Conservation (phyloP, 306 rosid species). For the Prunus davidiana region DNA sequence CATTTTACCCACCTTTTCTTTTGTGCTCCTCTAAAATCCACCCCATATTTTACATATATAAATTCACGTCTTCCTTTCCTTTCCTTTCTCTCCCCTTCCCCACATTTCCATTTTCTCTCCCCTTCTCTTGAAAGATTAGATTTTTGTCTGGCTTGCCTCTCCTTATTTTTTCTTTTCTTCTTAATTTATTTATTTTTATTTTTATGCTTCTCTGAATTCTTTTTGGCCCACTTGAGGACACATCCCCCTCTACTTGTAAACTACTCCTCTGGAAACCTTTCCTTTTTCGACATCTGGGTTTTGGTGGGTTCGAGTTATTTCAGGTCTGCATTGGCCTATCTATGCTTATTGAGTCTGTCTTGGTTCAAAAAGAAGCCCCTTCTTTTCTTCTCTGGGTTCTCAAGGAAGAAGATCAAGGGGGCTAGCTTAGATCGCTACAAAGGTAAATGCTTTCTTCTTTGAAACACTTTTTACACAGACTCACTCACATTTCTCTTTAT, state of each 20-base stretch:
- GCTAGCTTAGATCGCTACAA: conserved; percentile 54
- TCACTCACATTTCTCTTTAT: conserved; percentile 39
- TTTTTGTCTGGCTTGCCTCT: conserved; percentile 56
- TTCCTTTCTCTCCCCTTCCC: conserved; percentile 19
- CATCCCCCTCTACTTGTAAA: conserved; percentile 38
- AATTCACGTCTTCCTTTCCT: conserved; percentile 20
- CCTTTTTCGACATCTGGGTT: conserved; percentile 47
- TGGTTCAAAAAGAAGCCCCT: conserved; percentile 45
- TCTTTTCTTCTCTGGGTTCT: conserved; percentile 52
- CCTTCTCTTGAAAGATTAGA: conserved; percentile 37
- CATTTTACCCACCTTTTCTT: conserved; percentile 51
- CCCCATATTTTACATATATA: conserved; percentile 4
- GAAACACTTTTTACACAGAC: conserved; percentile 29
- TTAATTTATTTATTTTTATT: not conserved
- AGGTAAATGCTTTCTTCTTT: conserved; percentile 68
- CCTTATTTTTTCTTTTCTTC: not conserved
- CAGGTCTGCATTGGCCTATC: conserved; percentile 42
- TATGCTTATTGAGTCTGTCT: conserved; percentile 56
- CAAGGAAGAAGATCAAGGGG: conserved; percentile 63
- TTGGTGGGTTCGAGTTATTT: conserved; percentile 54
- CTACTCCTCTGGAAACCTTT: conserved; percentile 37
- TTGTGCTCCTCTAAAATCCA: conserved; percentile 29
- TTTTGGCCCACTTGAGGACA: conserved; percentile 54
- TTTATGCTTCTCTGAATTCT: conserved; percentile 23
- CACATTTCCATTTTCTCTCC: conserved; percentile 14